Conservation (phyloP, 176 grass and related monocot species). For the Bothriochloa decipiens region DNA sequence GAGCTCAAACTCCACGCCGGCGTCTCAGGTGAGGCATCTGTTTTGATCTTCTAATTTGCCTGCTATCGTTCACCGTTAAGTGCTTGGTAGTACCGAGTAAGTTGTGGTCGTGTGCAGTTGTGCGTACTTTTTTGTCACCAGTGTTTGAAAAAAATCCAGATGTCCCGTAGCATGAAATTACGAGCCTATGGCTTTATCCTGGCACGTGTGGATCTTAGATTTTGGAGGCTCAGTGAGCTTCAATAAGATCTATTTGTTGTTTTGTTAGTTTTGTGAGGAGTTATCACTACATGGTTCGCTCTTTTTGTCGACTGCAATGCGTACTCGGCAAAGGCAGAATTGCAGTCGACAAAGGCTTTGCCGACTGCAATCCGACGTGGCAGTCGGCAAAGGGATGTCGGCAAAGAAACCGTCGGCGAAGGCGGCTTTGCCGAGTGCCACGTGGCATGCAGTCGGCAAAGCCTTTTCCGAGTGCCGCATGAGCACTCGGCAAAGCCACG, state of each 20-base stretch:
- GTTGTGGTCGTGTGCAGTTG: background rate
- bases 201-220: background rate
- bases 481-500: too few species aligned
- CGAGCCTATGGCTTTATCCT: slow-evolving; percentile 5
- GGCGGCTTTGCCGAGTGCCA: too few species aligned
- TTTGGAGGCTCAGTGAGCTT: background rate
- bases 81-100: background rate
- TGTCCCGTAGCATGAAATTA: slow-evolving; percentile 54
- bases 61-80: too few species aligned
- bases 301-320: too few species aligned
- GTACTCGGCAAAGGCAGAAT: too few species aligned
- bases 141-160: background rate
- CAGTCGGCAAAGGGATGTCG: too few species aligned
- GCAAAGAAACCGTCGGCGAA: too few species aligned
- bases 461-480: too few species aligned
- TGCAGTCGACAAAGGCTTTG: too few species aligned
- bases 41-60: background rate
- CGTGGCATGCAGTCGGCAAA: too few species aligned
- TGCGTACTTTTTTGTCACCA: background rate
- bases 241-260: background rate
- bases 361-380: too few species aligned
- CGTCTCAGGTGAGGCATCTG: slow-evolving; percentile 47
- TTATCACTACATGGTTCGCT: too few species aligned
- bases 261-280: background rate
- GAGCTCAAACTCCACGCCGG: slow-evolving; percentile 13